A percentile compares a stretch with the other conserved stretches of the same genome.
phyloP scores from a whole-genome alignment of 805 yeast species.

The Jamesozyma rosinii region DNA sequence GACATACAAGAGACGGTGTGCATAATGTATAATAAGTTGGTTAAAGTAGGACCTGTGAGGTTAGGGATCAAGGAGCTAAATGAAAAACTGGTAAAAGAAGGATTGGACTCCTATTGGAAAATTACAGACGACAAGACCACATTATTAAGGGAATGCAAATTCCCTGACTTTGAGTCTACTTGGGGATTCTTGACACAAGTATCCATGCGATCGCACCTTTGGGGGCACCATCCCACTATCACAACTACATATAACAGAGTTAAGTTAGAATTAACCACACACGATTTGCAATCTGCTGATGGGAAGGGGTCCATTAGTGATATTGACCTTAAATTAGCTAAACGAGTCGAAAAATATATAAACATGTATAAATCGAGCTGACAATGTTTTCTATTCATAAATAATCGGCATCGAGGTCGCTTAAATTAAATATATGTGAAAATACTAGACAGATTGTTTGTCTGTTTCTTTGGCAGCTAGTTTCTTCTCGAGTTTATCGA shows the following conservation, averaged over 20 bases:
- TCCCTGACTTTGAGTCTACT: slow-evolving; percentile 49
- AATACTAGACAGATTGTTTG: neutral
- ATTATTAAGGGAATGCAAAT: slow-evolving; percentile 16
- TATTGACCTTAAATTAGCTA: slow-evolving; percentile 51
- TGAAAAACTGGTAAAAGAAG: slow-evolving; percentile 7
- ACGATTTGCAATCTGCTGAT: slow-evolving; percentile 36
- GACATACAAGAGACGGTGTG: neutral
- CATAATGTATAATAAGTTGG: slow-evolving; percentile 34
- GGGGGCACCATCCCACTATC: slow-evolving; percentile 66
- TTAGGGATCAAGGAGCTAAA: slow-evolving; percentile 20
- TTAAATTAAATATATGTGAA: neutral
- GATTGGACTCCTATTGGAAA: slow-evolving; percentile 1
- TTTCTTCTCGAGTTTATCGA: slow-evolving; percentile 69
- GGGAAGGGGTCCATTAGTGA: slow-evolving; percentile 37
- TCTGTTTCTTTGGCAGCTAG: slow-evolving; percentile 25
- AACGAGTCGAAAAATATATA: slow-evolving; percentile 34
- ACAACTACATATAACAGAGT: slow-evolving; percentile 55
- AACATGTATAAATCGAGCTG: slow-evolving; percentile 6
- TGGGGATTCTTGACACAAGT: slow-evolving; percentile 58
- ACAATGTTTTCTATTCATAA: neutral
- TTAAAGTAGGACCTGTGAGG: slow-evolving; percentile 25
- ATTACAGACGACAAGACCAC: neutral
- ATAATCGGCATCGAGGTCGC: no score
- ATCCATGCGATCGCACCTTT: slow-evolving; percentile 45
- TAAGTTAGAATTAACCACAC: slow-evolving; percentile 49